Percentiles rank a stretch among this genome's conserved stretches.
These are phyloP conservation scores for Trichophyton schoenleinii DNA, from an alignment of 2,329 filamentous ascomycete genomes.

Conservation along the genomic window DNA sequence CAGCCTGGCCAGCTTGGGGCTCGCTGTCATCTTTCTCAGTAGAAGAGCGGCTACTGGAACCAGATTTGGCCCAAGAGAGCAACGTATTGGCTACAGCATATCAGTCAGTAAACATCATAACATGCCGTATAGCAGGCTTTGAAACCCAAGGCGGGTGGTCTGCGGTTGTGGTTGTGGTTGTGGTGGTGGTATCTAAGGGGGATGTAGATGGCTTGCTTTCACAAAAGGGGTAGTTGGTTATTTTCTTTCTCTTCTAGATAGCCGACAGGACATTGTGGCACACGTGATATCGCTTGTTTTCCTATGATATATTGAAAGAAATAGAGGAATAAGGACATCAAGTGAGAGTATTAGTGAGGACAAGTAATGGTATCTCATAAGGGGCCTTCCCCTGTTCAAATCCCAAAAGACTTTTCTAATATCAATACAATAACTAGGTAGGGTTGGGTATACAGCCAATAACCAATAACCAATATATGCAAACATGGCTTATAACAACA, in stretches of 20 bases:
- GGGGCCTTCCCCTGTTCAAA: neutral
- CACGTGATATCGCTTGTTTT: neutral
- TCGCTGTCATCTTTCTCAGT: neutral
- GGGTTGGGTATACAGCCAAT: too few relatives aligned
- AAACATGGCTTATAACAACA: neutral
- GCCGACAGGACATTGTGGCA: neutral
- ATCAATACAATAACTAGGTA: too few relatives aligned
- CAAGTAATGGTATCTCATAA: neutral
- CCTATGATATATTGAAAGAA: neutral
- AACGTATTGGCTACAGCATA: neutral
- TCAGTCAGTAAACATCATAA: neutral
- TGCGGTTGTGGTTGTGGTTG: neutral
- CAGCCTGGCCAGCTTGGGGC: neutral
- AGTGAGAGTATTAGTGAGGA: neutral
- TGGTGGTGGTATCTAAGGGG: neutral
- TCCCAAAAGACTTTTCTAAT: neutral
- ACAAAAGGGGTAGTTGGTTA: neutral
- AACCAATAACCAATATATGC: neutral
- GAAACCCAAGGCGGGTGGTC: too few relatives aligned
- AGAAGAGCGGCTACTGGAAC: neutral
- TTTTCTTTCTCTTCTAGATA: neutral
- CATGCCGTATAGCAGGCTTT: neutral
- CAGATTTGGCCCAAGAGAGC: neutral
- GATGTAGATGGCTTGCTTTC: neutral
- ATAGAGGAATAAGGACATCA: neutral